These are phyloP conservation scores for Epichloe bromicola DNA, from an alignment of 2,329 filamentous ascomycete species.

Conservation along the genomic window DNA sequence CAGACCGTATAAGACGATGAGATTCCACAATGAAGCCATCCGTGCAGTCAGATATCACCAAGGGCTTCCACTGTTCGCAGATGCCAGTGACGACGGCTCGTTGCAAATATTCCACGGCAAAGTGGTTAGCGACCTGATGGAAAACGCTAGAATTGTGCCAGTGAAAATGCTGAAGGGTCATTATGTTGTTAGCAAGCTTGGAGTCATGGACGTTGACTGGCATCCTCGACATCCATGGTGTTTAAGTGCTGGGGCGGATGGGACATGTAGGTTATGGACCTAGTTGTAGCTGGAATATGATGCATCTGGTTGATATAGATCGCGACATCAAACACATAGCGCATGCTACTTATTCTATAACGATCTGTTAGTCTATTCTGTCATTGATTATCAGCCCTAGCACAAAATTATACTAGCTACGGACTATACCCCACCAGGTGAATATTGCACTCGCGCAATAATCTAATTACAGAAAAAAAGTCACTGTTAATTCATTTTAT, in stretches of 20 bases:
- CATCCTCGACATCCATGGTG: constrained; percentile 90
- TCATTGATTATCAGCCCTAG: no score
- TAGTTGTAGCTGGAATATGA: constrained; percentile 17
- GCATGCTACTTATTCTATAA: no score
- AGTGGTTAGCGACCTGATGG: constrained; percentile 87
- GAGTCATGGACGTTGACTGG: constrained; percentile 92
- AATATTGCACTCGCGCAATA: no score
- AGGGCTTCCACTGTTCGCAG: constrained; percentile 74
- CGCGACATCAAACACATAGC: no score
- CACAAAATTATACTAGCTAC: no score
- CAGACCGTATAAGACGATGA: constrained; percentile 88
- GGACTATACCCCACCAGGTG: no score
- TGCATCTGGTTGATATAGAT: no score
- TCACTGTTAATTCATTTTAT: no score
- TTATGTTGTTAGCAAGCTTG: constrained; percentile 71
- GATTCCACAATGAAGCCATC: constrained; percentile 89
- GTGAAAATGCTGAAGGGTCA: constrained; percentile 90
- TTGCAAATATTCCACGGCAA: constrained; percentile 96
- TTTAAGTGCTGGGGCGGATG: constrained; percentile 87
- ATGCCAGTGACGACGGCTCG: constrained; percentile 87
- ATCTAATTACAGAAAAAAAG: no score
- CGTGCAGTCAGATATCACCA: constrained; percentile 80
- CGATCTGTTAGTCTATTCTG: no score
- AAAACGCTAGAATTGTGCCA: constrained; percentile 91
- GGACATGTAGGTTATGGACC: constrained; percentile 82